These are phyloP conservation scores for Thraustochytrium striatum DNA, from an alignment of 352 stramenopile genomes.

Conservation along the genomic window DNA sequence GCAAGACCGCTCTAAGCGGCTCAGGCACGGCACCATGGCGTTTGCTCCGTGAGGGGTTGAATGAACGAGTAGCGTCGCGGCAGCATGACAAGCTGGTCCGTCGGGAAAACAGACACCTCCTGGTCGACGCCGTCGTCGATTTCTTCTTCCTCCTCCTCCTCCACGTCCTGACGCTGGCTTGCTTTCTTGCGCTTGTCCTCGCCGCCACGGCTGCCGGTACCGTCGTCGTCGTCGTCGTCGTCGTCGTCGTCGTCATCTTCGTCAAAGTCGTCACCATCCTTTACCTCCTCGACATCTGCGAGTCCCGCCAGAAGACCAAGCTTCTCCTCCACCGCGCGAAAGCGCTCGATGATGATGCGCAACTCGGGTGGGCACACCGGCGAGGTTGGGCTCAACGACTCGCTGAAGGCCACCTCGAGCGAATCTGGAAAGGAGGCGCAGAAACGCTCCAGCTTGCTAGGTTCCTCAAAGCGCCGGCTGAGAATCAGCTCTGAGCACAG, in stretches of 20 bases:
- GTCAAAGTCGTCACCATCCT: neutral
- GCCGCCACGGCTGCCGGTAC: neutral
- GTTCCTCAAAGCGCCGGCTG: too few relatives aligned
- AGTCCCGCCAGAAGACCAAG: neutral
- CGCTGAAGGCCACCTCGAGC: neutral
- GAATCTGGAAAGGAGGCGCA: too few relatives aligned
- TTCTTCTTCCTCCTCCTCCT: too few relatives aligned
- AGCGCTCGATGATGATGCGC: neutral
- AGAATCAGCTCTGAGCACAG: neutral
- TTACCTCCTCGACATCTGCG: neutral
- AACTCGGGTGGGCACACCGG: neutral
- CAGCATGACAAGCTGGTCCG: too few relatives aligned
- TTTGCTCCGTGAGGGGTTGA: too few relatives aligned
- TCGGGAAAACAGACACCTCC: too few relatives aligned
- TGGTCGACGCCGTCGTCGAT: too few relatives aligned
- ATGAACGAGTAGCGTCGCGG: too few relatives aligned
- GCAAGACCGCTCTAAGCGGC: neutral
- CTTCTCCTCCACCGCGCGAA: neutral
- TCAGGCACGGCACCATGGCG: too few relatives aligned
- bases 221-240: neutral
- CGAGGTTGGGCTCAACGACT: neutral
- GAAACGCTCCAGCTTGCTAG: too few relatives aligned
- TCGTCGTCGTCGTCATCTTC: neutral
- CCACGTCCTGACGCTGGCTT: too few relatives aligned
- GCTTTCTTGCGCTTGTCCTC: neutral